A percentile compares a stretch with the other conserved stretches of the same genome.
phyloP scores from a whole-genome alignment of 2,329 filamentous ascomycete genomes.

The Botrytis medusae region DNA sequence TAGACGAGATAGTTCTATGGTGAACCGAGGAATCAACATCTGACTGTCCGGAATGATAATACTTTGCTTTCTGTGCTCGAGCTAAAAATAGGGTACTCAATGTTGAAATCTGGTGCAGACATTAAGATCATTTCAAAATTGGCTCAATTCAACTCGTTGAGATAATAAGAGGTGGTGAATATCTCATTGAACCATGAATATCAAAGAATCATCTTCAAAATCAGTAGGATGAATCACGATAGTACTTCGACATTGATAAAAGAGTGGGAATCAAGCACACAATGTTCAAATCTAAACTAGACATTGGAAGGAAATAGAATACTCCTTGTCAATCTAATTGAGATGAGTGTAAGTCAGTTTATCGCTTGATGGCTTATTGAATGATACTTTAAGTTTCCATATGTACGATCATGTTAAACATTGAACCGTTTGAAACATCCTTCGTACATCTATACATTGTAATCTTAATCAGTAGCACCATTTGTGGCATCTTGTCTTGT shows the following conservation, averaged over 20 bases:
- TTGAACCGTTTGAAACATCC: neutral
- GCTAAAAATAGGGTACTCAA: too few species aligned
- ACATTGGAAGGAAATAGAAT: neutral
- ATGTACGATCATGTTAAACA: neutral
- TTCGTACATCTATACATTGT: neutral
- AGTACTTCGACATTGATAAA: neutral
- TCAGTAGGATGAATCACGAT: neutral
- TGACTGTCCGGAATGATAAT: neutral
- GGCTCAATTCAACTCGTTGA: too few species aligned
- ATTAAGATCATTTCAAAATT: too few species aligned
- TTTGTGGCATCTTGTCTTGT: neutral
- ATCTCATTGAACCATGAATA: too few species aligned
- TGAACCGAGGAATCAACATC: neutral
- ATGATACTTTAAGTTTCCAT: neutral
- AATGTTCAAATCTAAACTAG: neutral
- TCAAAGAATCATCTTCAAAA: too few species aligned
- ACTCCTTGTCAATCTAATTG: neutral
- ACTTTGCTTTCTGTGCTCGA: neutral
- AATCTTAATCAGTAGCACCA: neutral
- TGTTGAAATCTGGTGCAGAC: too few species aligned
- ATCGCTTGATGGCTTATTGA: too few species aligned
- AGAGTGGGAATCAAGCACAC: neutral
- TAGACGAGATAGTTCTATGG: neutral
- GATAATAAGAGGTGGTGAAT: too few species aligned
- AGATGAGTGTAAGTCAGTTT: too few species aligned